Conservation (phyloP, 192 early-diverging fungal genomes). For the Rhizophlyctis rosea region DNA sequence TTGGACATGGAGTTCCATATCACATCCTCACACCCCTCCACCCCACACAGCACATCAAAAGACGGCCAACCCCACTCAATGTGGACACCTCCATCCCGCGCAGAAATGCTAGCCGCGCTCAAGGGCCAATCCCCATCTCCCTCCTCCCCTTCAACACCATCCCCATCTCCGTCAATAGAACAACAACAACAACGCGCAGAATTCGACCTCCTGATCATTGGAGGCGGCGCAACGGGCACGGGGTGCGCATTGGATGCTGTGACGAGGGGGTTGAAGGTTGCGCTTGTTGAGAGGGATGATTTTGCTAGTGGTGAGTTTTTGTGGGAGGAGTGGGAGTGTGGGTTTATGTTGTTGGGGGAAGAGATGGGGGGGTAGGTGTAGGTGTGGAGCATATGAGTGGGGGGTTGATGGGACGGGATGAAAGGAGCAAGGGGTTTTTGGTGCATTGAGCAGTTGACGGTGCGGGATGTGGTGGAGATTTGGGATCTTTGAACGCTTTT, state of each 20-base stretch:
- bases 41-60: not conserved
- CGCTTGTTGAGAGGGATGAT: conserved; percentile 94
- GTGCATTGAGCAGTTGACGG: no score
- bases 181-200: conserved; percentile 6
- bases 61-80: conserved; percentile 24
- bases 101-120: conserved; percentile 17
- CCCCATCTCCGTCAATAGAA: no score
- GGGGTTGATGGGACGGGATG: not conserved
- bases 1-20: no score
- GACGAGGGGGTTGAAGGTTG: conserved; percentile 87
- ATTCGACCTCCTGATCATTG: conserved; percentile 88
- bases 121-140: conserved; percentile 16
- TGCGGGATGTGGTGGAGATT: no score
- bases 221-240: conserved; percentile 92
- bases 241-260: conserved; percentile 91
- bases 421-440: no score
- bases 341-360: not conserved
- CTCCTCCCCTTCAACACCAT: not conserved
- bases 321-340: not conserved
- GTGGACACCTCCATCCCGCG: conserved; percentile 25
- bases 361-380: not conserved
- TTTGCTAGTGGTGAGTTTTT: conserved; percentile 87
- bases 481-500: no score
- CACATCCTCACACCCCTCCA: no score
- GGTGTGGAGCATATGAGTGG: no score